Percentiles rank a stretch among this genome's conserved stretches.
These are phyloP conservation scores for Barnettozyma pratensis DNA, from an alignment of 805 yeast species.

Conservation along the genomic window DNA sequence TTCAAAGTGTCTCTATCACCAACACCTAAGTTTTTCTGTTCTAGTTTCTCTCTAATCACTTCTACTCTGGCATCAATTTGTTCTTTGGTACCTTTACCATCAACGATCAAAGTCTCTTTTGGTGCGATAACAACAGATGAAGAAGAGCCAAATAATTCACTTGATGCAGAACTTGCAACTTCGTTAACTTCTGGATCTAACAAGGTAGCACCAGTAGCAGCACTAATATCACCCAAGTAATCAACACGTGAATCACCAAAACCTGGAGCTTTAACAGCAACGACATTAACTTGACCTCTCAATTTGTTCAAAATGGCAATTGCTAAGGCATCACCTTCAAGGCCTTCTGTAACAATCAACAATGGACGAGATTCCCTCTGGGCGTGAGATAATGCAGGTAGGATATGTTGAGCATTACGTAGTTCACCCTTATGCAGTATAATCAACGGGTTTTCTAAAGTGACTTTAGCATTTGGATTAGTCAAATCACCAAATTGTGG, in stretches of 20 bases:
- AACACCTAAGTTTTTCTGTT: constrained; percentile 69
- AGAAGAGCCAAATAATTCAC: constrained; percentile 84
- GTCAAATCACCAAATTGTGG: constrained; percentile 83
- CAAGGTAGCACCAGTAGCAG: constrained; percentile 86
- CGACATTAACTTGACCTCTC: constrained; percentile 97
- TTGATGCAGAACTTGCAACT: constrained; percentile 91
- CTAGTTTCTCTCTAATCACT: constrained; percentile 81
- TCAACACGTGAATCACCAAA: constrained; percentile 98
- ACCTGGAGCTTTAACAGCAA: constrained; percentile 98
- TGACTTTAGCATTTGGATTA: constrained; percentile 87
- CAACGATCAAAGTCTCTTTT: constrained; percentile 90
- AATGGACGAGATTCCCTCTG: constrained; percentile 92
- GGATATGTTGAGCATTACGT: constrained; percentile 40
- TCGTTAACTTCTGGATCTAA: constrained; percentile 88
- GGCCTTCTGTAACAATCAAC: constrained; percentile 88
- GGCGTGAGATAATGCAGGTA: constrained; percentile 90
- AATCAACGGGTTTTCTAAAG: constrained; percentile 88
- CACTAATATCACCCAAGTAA: constrained; percentile 92
- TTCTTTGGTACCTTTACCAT: constrained; percentile 87
- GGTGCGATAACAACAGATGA: constrained; percentile 90
- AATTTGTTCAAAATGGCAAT: constrained; percentile 96
- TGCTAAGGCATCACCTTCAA: constrained; percentile 98
- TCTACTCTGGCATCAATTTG: constrained; percentile 82
- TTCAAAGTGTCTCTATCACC: constrained; percentile 94
- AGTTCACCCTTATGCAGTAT: constrained; percentile 40